Base-by-base conservation (phyloP, 108 stramenopile species). In the Discostella pseudostelligera region DNA sequence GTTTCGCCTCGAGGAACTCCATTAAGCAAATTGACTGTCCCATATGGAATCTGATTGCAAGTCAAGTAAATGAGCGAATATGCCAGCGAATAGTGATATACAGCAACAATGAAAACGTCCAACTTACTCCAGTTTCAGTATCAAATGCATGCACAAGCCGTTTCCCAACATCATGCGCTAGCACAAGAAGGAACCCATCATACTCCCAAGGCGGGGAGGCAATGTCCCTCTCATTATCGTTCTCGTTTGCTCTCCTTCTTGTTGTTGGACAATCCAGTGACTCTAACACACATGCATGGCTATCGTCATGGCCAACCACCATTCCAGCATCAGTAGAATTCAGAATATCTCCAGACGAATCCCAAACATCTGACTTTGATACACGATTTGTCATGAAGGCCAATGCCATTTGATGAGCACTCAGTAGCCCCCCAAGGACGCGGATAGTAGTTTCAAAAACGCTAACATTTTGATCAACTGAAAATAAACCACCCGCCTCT, bases 381-480 rank as follows among this genome's bases (percentile, higher is more conserved):
- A 83, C 82, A 44, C 46, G 45, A 16, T 50, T 26, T 19, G 57
- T 12, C 62, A 90, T 59, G 45, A 74, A 88, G 11, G 87, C 85
- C 49, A 67, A 53, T 19, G 87, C 90, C 48, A 95, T 21, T 67
- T 94, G 83, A 79, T 95, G 95, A 7, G 91, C 97, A 20, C 88
- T 87, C n/a, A 97, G 67, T 10, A 97, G 69, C 1, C 97, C 97
- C 14, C 97, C 97, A 8, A 97, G 74, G 1, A 95, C 83, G 1
- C 97, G 86, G 62, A 97, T 97, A 22, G 86, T 96, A 40, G 94
- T 96, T 69, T 97, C 97, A 57, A 97, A 97, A 4, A 97, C 72
- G 43, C 86, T 89, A 1, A 97, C 94, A 65, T 93, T 92, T 50
- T 85, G 81, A 62, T 95, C 74, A 1, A 88, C 59, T 25, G 74